Evolutionary conservation across 1,284 basidiomycete species (phyloP).

Genomic region (Tilletiopsis washingtonensis): DNA sequence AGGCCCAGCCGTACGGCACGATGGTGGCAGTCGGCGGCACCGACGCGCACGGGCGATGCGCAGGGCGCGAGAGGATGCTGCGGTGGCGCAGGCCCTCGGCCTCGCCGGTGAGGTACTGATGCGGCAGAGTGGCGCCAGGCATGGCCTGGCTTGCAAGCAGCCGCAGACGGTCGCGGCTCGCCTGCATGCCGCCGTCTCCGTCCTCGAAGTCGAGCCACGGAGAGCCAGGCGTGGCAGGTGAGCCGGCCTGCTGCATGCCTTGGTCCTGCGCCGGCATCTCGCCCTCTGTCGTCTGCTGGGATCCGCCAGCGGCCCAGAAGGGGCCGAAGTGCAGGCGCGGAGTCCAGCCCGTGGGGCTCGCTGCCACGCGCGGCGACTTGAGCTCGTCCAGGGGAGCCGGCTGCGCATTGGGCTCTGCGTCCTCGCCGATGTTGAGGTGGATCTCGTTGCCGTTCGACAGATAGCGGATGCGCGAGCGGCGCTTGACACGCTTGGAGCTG

Average conservation of each 20-base stretch:
- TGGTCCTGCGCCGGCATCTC: slow-evolving; percentile 10
- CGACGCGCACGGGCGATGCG: neutral
- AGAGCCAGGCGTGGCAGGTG: slow-evolving; percentile 11
- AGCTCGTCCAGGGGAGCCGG: slow-evolving; percentile 12
- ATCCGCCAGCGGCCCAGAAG: neutral
- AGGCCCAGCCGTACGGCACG: slow-evolving; percentile 2
- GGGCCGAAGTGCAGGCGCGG: slow-evolving; percentile 16
- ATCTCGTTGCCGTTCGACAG: neutral
- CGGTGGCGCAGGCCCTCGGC: slow-evolving; percentile 1
- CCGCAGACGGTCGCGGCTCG: neutral
- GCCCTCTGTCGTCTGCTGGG: slow-evolving; percentile 4
- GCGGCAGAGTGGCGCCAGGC: too few species aligned
- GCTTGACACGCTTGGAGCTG: neutral
- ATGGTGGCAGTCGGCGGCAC: slow-evolving; percentile 4
- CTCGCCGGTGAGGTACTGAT: neutral
- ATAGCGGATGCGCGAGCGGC: neutral
- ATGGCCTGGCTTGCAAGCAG: too few species aligned
- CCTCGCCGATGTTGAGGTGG: slow-evolving; percentile 2
- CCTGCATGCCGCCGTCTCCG: neutral
- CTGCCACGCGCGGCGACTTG: slow-evolving; percentile 18
- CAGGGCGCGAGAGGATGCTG: too few species aligned
- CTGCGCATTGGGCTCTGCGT: neutral
- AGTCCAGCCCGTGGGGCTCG: slow-evolving; percentile 26
- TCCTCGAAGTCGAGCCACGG: slow-evolving; percentile 8
- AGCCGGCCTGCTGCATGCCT: too few species aligned